Evolutionary conservation across 371 early-diverging fungal species (phyloP), one percentile per base, ranked within the genome.

Genomic region (Phascolomyces articulosus): DNA sequence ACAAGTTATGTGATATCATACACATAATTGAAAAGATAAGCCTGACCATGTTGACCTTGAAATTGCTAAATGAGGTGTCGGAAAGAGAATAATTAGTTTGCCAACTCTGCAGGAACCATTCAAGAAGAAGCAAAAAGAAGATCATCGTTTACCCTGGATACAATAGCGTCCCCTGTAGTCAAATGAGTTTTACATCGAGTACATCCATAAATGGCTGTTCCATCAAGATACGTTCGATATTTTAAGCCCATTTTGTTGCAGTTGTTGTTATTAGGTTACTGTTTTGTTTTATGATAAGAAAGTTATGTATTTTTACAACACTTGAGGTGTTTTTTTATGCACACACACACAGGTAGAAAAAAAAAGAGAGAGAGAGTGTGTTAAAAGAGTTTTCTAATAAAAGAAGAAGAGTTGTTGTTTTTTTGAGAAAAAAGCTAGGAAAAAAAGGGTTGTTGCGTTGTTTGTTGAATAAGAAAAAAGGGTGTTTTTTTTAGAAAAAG

Each of bases 131-230:
- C 56, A 38, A 55, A 55, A 38, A 47, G 47, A 44, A 44, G 34
- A 34, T 34, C 38, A 38, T 6, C 9, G 44, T 44, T 34, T 81
- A 88, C 91, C 80, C 82, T 90, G 16, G 91, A 91, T 40, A 90
- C 69, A 48, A 92, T 81, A 47, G 81, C 82, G 16, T 87, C 87
- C n/a, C 56, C 71, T 28, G 91, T 86, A 15, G 90, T 83, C 21
- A 93, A 77, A 64, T 92, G 94, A 18, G 89, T 93, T 65, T 85
- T 83, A 74, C 94, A 93, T 20, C 76, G 68, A 57, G 69, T 73
- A 73, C 93, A 93, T 47, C 85, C 85, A 67, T 87, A 85, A 57
- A 92, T 74, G 56, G 73, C 67, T 20, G 69, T 78, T 29, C 85
- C 84, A 44, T 75, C 79, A 48, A 89, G 74, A 68, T 84, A 87